Evolutionary conservation across 2,329 filamentous ascomycete genomes (phyloP), one percentile per base, ranked within the genome.

Genomic region (Curvularia spicifera): DNA sequence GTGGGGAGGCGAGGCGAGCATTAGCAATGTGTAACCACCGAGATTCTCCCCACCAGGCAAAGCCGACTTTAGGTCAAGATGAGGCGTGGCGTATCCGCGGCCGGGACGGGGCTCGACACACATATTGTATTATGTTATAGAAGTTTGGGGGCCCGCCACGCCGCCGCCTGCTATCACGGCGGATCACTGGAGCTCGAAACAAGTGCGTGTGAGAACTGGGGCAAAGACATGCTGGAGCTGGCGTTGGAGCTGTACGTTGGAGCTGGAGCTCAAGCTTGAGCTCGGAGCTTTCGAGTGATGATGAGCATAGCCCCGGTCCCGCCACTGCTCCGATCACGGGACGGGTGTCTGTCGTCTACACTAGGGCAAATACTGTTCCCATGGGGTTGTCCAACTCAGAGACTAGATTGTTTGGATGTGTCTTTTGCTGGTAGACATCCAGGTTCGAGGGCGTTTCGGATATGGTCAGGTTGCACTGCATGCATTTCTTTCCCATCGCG

Each of bases 1-100:
- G 63, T 64, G 62, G 64, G 65, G 64, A 68, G 60, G 66, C 65
- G 62, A 68, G 60, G 66, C 64, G 62, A 67, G 55, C 51, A 33
- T 56, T 24, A 24, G 22, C 22, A 24, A 64, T 62, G 68, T 67
- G 69, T 63, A 61, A 69, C 66, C 65, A 65, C 63, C 64, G 67
- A 69, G 59, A 68, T 59, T 66, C 52, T 61, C 58, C 66, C 67
- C 70, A 64, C 66, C 66, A 67, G 46, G 61, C 63, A 60, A 57
- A 60, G 55, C 63, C 56, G 61, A 68, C 55, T 44, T 63, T 63
- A 59, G 57, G 51, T 61, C 62, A 64, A 66, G 51, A 48, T 61
- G 63, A 59, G 61, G 66, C 60, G 67, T 62, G 42, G 62, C 57
- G 72, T 59, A 68, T 74, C 72, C 72, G 73, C 71, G 72, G 70